Percentiles rank a stretch among this genome's conserved stretches.
phyloP scores from a whole-genome alignment of 495 filamentous ascomycete genomes.

The Hypoxylon subgilvum region DNA sequence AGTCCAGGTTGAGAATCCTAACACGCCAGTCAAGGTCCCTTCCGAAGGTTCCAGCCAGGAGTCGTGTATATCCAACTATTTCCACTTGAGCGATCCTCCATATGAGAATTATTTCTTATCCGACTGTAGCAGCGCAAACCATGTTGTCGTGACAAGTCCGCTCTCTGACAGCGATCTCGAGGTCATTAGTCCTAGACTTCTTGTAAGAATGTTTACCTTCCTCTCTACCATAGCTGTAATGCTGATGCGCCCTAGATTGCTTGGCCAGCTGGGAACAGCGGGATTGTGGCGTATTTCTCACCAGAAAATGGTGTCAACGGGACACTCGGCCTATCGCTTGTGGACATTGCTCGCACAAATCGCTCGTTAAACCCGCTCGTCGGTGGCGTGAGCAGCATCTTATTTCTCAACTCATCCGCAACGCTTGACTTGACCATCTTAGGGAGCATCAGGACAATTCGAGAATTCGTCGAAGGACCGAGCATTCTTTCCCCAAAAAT shows the following conservation, averaged over 20 bases:
- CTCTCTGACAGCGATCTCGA: conserved; percentile 58
- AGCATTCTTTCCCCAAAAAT: conserved; percentile 58
- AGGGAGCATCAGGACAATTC: conserved; percentile 65
- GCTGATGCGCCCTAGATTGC: conserved; percentile 51
- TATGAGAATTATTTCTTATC: conserved; percentile 70
- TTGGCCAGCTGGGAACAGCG: conserved; percentile 71
- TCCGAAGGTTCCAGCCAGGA: conserved; percentile 1
- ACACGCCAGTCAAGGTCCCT: conserved; percentile 1
- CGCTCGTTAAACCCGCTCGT: conserved; percentile 45
- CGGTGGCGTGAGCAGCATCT: conserved; percentile 57
- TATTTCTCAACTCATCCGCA: conserved; percentile 64
- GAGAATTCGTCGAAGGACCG: conserved; percentile 66
- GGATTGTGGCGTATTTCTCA: conserved; percentile 59
- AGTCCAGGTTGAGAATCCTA: conserved; percentile 25
- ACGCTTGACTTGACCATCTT: conserved; percentile 60
- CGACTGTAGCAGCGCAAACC: conserved; percentile 62
- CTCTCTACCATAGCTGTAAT: background rate
- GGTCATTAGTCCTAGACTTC: conserved; percentile 60
- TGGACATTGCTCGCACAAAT: conserved; percentile 48
- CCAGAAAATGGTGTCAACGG: conserved; percentile 60
- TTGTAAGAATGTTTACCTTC: conserved; percentile 37
- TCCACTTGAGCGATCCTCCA: conserved; percentile 49
- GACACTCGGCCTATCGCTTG: conserved; percentile 57
- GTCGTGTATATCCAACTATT: conserved; percentile 25
- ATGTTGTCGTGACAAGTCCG: conserved; percentile 66